phyloP scores from a whole-genome alignment of 23 red algal genomes.

The Gracilaria domingensis region DNA sequence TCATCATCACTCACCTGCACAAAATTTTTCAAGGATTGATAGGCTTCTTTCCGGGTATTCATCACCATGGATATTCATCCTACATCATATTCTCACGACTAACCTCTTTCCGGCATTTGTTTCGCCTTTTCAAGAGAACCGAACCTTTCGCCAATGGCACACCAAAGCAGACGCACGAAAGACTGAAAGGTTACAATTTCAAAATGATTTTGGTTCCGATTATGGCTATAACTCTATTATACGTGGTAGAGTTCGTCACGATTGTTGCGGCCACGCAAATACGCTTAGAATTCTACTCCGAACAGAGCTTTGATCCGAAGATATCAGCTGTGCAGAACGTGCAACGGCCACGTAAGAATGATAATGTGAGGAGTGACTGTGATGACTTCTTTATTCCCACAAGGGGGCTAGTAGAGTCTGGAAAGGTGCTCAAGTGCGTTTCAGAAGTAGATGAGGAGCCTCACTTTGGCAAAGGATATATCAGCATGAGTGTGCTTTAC shows the following conservation, averaged over 20 bases:
- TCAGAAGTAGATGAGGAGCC: too few species aligned
- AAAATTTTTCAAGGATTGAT: not conserved
- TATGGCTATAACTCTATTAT: not conserved
- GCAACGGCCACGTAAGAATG: not conserved
- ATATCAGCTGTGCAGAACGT: not conserved
- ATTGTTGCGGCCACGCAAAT: not conserved
- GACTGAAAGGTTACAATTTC: not conserved
- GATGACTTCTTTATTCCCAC: constrained; percentile 2
- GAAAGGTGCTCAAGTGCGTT: constrained; percentile 8
- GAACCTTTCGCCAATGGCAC: not conserved
- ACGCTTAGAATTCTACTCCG: not conserved
- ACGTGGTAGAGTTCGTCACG: not conserved
- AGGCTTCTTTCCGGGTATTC: not conserved
- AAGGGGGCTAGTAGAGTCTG: not conserved
- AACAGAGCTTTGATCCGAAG: constrained; percentile 1
- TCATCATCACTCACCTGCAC: too few species aligned
- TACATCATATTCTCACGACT: not conserved
- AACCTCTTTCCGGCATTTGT: not conserved
- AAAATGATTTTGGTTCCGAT: not conserved
- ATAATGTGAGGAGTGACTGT: not conserved
- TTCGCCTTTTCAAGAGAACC: not conserved
- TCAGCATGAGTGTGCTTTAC: too few species aligned
- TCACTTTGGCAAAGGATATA: too few species aligned
- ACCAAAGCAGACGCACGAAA: too few species aligned
- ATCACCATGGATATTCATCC: not conserved